phyloP scores from a whole-genome alignment of 352 stramenopile species.

The Globisporangium cystogenes region DNA sequence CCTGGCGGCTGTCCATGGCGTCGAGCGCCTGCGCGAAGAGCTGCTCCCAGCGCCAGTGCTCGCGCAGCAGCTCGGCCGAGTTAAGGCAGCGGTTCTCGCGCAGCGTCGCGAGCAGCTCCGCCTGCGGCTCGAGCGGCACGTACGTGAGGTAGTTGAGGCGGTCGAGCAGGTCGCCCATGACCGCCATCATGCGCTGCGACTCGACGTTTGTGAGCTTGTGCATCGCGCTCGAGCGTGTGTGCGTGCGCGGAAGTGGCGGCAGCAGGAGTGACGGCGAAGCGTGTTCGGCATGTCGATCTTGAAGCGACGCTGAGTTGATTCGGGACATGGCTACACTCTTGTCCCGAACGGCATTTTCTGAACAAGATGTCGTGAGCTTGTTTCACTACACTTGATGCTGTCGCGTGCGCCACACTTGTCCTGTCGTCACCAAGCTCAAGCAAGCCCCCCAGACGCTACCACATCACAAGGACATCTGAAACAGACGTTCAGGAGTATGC shows the following conservation, averaged over 20 bases:
- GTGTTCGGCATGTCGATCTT: no score
- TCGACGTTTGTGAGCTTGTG: slow-evolving; percentile 88
- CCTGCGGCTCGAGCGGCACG: slow-evolving; percentile 60
- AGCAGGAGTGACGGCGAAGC: no score
- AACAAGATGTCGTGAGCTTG: neutral
- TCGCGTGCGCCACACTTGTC: neutral
- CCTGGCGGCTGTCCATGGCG: slow-evolving; percentile 45
- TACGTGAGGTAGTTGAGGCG: slow-evolving; percentile 84
- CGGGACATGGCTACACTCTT: slow-evolving; percentile 1
- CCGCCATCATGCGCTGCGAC: slow-evolving; percentile 83
- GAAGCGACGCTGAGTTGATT: neutral
- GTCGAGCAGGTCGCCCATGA: slow-evolving; percentile 83
- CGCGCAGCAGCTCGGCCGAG: slow-evolving; percentile 50
- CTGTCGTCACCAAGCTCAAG: neutral
- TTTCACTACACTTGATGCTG: neutral
- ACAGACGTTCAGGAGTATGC: neutral
- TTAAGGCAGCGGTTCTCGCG: slow-evolving; percentile 60
- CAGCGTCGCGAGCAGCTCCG: slow-evolving; percentile 42
- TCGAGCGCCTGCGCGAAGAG: slow-evolving; percentile 56
- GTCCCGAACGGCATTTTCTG: neutral
- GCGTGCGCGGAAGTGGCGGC: no score
- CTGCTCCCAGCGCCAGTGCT: slow-evolving; percentile 80
- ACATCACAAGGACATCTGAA: neutral
- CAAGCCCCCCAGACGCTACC: neutral
- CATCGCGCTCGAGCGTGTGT: slow-evolving; percentile 26